phyloP scores from a whole-genome alignment of 805 yeast genomes.

The Nakazawaea ernobii region DNA sequence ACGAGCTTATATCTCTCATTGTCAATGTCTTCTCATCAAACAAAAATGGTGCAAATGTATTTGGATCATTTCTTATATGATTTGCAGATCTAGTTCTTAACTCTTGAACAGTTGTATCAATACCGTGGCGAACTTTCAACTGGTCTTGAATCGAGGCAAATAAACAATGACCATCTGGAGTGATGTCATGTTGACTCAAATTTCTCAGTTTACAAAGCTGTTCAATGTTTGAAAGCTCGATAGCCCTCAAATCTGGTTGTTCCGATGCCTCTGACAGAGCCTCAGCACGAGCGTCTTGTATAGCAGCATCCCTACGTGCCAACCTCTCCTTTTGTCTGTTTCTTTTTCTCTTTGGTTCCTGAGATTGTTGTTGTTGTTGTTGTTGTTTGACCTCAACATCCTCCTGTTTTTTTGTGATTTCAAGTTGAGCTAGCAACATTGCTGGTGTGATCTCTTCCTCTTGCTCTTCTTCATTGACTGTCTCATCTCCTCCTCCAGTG shows the following conservation, averaged over 20 bases:
- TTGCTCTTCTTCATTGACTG: constrained; percentile 16
- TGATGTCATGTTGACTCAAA: constrained; percentile 59
- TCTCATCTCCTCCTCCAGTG: constrained; percentile 14
- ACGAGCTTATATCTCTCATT: constrained; percentile 58
- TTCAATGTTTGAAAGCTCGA: constrained; percentile 65
- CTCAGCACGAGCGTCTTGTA: constrained; percentile 53
- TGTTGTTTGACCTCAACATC: constrained; percentile 16
- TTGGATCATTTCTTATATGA: constrained; percentile 57
- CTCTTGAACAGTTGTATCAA: constrained; percentile 35
- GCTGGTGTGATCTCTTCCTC: constrained; percentile 62
- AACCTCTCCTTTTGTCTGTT: constrained; percentile 83
- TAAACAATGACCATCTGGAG: constrained; percentile 92
- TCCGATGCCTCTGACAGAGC: constrained; percentile 66
- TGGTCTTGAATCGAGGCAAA: constrained; percentile 86
- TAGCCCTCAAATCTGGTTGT: constrained; percentile 61
- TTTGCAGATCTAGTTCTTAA: constrained; percentile 62
- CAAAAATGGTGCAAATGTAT: constrained; percentile 74
- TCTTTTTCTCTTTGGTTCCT: constrained; percentile 39
- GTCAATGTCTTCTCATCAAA: constrained; percentile 73
- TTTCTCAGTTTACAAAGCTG: constrained; percentile 42
- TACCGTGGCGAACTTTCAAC: constrained; percentile 44
- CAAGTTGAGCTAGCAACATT: constrained; percentile 54
- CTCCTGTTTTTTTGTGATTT: constrained; percentile 23
- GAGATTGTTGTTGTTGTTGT: constrained; percentile 9
- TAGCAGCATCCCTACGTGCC: constrained; percentile 69